Conservation (phyloP, 345 rosid genomes). For the Euphorbia tirucalli region DNA sequence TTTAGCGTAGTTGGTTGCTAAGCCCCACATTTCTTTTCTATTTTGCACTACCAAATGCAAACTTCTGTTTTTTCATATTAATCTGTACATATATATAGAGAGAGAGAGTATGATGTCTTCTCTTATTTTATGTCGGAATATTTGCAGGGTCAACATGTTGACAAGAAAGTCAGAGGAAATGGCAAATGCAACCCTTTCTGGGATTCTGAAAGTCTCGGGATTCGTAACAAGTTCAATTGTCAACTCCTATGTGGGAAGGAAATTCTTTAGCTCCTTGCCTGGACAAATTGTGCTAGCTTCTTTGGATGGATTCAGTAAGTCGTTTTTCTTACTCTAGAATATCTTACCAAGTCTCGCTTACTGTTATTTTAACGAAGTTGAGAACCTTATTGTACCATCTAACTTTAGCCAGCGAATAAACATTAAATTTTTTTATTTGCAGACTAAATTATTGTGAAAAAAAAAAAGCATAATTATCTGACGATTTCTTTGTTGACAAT, state of each 20-base stretch:
- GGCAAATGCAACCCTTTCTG: conserved; percentile 72
- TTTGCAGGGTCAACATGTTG: conserved; percentile 74
- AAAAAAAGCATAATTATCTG: not conserved
- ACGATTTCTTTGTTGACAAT: not conserved
- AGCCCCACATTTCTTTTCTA: too few species aligned
- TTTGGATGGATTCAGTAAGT: conserved; percentile 93
- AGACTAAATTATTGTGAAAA: too few species aligned
- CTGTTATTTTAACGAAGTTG: not conserved
- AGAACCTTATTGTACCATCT: not conserved
- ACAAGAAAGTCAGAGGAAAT: conserved; percentile 83
- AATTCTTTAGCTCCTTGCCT: conserved; percentile 74
- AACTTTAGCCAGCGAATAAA: not conserved
- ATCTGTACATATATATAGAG: not conserved
- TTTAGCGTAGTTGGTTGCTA: too few species aligned
- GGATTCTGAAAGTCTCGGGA: conserved; percentile 79
- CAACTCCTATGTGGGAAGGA: conserved; percentile 82
- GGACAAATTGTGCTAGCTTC: conserved; percentile 93
- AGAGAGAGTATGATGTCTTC: not conserved
- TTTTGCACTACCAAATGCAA: not conserved
- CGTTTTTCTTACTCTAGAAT: not conserved
- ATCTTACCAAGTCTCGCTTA: not conserved
- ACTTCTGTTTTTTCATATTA: not conserved
- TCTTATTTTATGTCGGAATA: not conserved
- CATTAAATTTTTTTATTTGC: too few species aligned
- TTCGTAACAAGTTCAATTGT: conserved; percentile 70